Evolutionary conservation across 179 eudicot species (phyloP).

Genomic region (Beta lomatogona): DNA sequence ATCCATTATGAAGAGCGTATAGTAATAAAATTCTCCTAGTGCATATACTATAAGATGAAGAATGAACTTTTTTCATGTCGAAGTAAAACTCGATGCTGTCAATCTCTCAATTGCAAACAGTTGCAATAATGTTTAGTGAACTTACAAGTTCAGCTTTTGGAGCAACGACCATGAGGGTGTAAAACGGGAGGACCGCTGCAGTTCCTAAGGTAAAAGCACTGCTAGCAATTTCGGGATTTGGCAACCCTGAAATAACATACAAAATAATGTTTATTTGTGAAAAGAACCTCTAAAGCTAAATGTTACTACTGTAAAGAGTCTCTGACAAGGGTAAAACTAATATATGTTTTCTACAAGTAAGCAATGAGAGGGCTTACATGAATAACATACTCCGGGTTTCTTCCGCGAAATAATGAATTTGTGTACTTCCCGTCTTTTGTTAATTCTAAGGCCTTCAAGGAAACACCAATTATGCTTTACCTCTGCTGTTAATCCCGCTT

Average conservation of each 20-base stretch:
- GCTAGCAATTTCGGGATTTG: conserved; percentile 60
- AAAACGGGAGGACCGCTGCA: conserved; percentile 87
- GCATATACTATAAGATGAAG: neutral
- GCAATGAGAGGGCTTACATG: conserved; percentile 55
- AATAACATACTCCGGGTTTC: conserved; percentile 41
- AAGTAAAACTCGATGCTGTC: neutral
- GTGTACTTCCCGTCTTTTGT: conserved; percentile 31
- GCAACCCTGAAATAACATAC: conserved; percentile 51
- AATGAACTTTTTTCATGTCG: too few relatives aligned
- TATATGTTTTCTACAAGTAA: neutral
- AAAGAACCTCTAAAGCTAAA: neutral
- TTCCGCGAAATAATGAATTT: conserved; percentile 33
- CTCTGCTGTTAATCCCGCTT: conserved; percentile 29
- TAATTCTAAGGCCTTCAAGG: conserved; percentile 43
- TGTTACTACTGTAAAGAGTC: neutral
- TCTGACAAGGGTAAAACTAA: neutral
- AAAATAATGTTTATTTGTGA: neutral
- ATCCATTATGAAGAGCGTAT: neutral
- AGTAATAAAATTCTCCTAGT: neutral
- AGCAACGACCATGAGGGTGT: conserved; percentile 88
- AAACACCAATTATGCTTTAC: conserved; percentile 44
- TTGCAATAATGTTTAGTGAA: conserved; percentile 11
- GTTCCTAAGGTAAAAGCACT: conserved; percentile 82
- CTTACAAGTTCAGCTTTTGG: conserved; percentile 83
- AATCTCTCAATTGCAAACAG: neutral